These are phyloP conservation scores for Phytophthora pisi DNA, from an alignment of 352 stramenopile genomes.

Conservation along the genomic window DNA sequence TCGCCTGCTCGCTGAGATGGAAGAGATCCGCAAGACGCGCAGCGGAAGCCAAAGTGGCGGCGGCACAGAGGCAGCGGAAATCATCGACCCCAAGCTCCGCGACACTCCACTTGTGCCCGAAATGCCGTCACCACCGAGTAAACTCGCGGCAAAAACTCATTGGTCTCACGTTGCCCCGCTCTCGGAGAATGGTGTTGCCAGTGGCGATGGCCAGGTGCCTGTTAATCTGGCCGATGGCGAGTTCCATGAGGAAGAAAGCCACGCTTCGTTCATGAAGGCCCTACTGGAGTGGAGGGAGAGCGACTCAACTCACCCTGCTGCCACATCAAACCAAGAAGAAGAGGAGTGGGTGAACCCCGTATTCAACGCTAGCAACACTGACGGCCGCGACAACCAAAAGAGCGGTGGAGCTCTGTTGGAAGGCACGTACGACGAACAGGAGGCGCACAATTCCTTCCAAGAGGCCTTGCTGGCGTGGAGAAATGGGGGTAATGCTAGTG, in stretches of 20 bases:
- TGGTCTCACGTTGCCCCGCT: conserved; percentile 80
- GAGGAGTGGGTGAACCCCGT: conserved; percentile 75
- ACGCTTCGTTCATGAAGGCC: conserved; percentile 82
- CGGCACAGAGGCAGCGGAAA: conserved; percentile 30
- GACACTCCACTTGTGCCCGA: conserved; percentile 39
- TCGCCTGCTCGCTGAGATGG: conserved; percentile 55
- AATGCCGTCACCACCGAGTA: conserved; percentile 33
- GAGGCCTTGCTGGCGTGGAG: conserved; percentile 69
- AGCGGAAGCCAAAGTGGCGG: not conserved
- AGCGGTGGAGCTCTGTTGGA: conserved; percentile 55
- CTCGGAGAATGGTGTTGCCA: conserved; percentile 34
- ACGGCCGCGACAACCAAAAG: conserved; percentile 8
- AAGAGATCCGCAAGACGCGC: conserved; percentile 43
- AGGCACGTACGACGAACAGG: conserved; percentile 71
- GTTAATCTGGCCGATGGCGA: conserved; percentile 81
- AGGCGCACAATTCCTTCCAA: conserved; percentile 71
- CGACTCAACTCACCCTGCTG: conserved; percentile 30
- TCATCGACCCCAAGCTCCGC: conserved; percentile 68
- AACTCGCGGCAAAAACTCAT: conserved; percentile 38
- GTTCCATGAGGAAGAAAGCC: conserved; percentile 76
- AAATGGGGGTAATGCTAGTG: conserved; percentile 17
- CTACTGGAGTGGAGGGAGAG: conserved; percentile 73
- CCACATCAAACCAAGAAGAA: conserved; percentile 36
- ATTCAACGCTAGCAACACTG: conserved; percentile 4
- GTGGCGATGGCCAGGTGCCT: conserved; percentile 34